phyloP scores from a whole-genome alignment of 805 yeast genomes.

The Saccharomycopsis lassenensis region DNA sequence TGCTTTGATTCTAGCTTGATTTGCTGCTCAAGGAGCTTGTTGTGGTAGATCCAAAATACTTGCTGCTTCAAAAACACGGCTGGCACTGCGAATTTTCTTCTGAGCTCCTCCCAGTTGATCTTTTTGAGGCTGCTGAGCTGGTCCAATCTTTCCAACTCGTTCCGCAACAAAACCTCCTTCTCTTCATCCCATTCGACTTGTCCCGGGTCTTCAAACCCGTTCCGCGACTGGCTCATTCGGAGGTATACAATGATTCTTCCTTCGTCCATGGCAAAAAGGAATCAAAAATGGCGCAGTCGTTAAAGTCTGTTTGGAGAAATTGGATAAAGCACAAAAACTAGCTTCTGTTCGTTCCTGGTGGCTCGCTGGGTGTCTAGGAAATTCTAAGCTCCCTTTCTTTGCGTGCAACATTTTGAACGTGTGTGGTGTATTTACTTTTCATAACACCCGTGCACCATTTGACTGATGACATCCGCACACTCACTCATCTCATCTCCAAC shows the following conservation, averaged over 20 bases:
- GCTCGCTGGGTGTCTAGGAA: too few relatives aligned
- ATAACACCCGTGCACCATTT: too few relatives aligned
- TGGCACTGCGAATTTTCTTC: conserved; percentile 25
- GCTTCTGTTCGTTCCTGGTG: too few relatives aligned
- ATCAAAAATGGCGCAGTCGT: too few relatives aligned
- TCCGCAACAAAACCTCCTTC: conserved; percentile 26
- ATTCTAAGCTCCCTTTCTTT: too few relatives aligned
- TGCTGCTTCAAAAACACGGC: conserved; percentile 25
- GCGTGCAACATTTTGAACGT: too few relatives aligned
- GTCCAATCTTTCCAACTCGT: conserved; percentile 21
- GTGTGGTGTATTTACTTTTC: too few relatives aligned
- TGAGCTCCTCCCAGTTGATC: conserved; percentile 25
- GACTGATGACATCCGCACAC: too few relatives aligned
- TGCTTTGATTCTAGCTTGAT: conserved; percentile 22
- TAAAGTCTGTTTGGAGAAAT: too few relatives aligned
- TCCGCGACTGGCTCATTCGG: conserved; percentile 32
- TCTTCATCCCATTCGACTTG: conserved; percentile 22
- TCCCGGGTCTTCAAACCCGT: conserved; percentile 31
- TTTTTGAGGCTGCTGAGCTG: conserved; percentile 19
- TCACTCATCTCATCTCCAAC: too few relatives aligned
- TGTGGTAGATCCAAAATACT: conserved; percentile 32
- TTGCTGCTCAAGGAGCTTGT: conserved; percentile 26
- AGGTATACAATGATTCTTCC: conserved; percentile 29
- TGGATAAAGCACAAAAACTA: too few relatives aligned
- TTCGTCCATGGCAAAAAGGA: conserved; percentile 10